phyloP scores from a whole-genome alignment of 352 stramenopile genomes.

The Globisporangium mamillatum region DNA sequence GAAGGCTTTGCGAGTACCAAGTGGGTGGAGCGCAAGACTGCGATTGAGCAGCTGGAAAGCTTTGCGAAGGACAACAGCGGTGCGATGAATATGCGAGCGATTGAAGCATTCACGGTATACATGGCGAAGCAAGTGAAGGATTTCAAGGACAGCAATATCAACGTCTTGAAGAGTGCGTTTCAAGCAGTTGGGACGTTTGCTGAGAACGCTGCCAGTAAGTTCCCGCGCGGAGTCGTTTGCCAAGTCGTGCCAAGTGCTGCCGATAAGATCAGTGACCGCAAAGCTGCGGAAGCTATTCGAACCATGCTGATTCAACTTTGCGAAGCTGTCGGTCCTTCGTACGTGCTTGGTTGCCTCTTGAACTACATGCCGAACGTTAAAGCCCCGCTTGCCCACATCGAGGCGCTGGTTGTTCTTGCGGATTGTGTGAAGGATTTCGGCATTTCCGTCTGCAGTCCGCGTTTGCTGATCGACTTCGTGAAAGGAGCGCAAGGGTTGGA shows the following conservation, averaged over 20 bases:
- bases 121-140: slow-evolving; percentile 76
- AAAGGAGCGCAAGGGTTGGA: slow-evolving; percentile 76
- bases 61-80: slow-evolving; percentile 48
- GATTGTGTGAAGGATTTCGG: slow-evolving; percentile 82
- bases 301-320: slow-evolving; percentile 77
- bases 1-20: slow-evolving; percentile 70
- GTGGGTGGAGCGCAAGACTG: slow-evolving; percentile 80
- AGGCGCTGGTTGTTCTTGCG: slow-evolving; percentile 56
- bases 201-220: slow-evolving; percentile 51
- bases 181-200: slow-evolving; percentile 77
- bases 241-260: slow-evolving; percentile 60
- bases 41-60: slow-evolving; percentile 68
- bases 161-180: slow-evolving; percentile 84
- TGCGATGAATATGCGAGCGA: slow-evolving; percentile 54
- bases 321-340: slow-evolving; percentile 68
- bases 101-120: slow-evolving; percentile 77
- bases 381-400: slow-evolving; percentile 69
- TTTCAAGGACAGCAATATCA: slow-evolving; percentile 90
- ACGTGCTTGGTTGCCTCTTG: slow-evolving; percentile 76
- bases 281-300: slow-evolving; percentile 64
- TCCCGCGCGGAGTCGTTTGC: slow-evolving; percentile 73
- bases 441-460: slow-evolving; percentile 61
- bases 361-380: slow-evolving; percentile 79
- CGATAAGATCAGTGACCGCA: slow-evolving; percentile 84
- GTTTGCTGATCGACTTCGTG: slow-evolving; percentile 67